Evolutionary conservation across 2,329 filamentous ascomycete species (phyloP), one percentile per base, ranked within the genome.

Genomic region (Ophiostoma ips): DNA sequence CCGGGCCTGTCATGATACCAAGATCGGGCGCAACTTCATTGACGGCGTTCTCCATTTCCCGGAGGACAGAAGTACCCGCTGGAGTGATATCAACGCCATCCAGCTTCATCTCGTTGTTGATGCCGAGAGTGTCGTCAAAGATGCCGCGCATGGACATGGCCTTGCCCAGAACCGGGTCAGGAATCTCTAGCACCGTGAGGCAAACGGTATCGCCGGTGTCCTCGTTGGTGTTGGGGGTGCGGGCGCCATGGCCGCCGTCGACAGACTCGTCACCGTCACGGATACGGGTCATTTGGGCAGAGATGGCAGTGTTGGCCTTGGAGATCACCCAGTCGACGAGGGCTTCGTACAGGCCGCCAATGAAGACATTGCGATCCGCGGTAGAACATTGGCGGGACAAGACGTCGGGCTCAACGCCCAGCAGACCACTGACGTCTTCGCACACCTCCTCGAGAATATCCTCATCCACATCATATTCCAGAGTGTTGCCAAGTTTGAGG

Each of bases 61-160:
- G 81, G 13, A 90, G 63, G 10, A 96, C 83, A 0, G 90, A 94
- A 52, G 82, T 83, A n/a, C 85, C 84, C 1, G 80, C 80, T 0
- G 82, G 59, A 1, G 75, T 68, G 2, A 94, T 75, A n/a, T 85
- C 76, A 1, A 98, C 77, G 10, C 92, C 92, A 57, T 98, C 92
- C 55, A 90, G 83, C 60, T 90, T 94, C 89, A 98, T 96, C 69
- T 98, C 92, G 0, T 84, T 76, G 58, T 96, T 96, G 68, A 98
- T 95, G 48, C 92, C 92, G 18, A 83, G 71, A n/a, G 73, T 78
- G 59, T 96, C 92, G 57, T 98, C 90, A 59, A 98, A 98, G 34
- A 96, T 79, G 13, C 86, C 87, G 36, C 87, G 84, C 69, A 98
- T 79, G 12, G 86, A 80, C n/a, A 94, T 67, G 0, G 90, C 92